Evolutionary conservation across 129 eudicot species (phyloP), one percentile per base, ranked within the genome.

Genomic region (Ambrosia trifida): DNA sequence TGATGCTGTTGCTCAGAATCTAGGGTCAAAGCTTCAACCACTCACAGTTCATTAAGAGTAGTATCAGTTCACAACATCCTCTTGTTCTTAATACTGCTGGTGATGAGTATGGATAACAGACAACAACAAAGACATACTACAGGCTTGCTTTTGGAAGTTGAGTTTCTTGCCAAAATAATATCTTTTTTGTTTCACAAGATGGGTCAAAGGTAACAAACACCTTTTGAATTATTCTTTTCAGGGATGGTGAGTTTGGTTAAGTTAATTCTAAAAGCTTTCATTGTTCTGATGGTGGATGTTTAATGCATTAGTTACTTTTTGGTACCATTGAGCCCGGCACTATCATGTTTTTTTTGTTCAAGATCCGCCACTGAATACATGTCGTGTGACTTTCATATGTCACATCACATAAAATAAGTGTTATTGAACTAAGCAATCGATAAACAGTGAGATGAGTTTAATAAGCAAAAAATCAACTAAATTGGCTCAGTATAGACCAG

Each of bases 1-100:
- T n/a, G 96, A 88, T 53, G 94, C 91, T 56, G 96, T 91, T 51
- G 91, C 89, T 62, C 86, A 81, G 66, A 86, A 86, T 69, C 86
- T 91, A 14, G 78, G 73, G 44, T 75, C 85, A 7, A 91, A 84
- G 81, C 92, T 91, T 79, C 79, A 78, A 78, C 63, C 77, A 63
- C 60, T 72, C 31, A 58, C 66, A 13, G 47, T 32, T 63, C 32
- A 35, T 53, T 78, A 43, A 77, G 9, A 58, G 43, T 46, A 16
- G 7, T 35, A 18, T 75, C 24, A 7, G 43, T 19, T 49, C 62
- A 38, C 66, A 40, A 40, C 53, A 30, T 7, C 11, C 9, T 11
- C 45, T 11, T 5, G 17, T 10, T 28, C 44, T 56, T 53, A 24
- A 38, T 70, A 40, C 10, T 40, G 40, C 66, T 56, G 50, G 24